Conservation (phyloP, 2,329 filamentous ascomycete genomes). For the Fusarium lyarnte region DNA sequence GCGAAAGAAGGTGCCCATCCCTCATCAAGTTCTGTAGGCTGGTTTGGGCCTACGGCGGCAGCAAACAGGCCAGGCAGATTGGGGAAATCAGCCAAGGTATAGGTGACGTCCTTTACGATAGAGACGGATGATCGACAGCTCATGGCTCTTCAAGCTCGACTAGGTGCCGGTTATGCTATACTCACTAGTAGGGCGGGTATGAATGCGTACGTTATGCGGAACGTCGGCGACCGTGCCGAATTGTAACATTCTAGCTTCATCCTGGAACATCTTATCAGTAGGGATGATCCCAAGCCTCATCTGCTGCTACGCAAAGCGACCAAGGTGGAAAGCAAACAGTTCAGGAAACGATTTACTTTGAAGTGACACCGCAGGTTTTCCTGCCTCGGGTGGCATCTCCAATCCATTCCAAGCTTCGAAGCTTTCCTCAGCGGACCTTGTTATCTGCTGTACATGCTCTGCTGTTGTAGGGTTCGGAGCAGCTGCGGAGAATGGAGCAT, state of each 20-base stretch:
- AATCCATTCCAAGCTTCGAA: background rate
- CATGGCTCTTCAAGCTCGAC: background rate
- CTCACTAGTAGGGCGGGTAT: background rate
- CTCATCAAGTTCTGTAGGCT: background rate
- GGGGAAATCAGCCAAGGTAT: background rate
- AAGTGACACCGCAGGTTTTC: background rate
- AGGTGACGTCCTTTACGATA: background rate
- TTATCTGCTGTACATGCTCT: slow-evolving; percentile 32
- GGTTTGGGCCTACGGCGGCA: background rate
- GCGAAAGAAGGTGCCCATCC: background rate
- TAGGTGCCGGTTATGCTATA: background rate
- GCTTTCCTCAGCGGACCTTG: background rate
- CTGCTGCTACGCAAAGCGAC: slow-evolving; percentile 28
- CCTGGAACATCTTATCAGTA: slow-evolving; percentile 39
- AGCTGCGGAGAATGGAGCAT: slow-evolving; percentile 40
- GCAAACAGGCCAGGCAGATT: background rate
- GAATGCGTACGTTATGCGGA: background rate
- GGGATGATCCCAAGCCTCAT: slow-evolving; percentile 24
- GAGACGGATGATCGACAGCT: background rate
- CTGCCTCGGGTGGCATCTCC: background rate
- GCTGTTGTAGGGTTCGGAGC: slow-evolving; percentile 5
- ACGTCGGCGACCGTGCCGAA: background rate
- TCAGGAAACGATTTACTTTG: background rate
- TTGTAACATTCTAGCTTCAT: background rate
- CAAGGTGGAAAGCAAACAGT: slow-evolving; percentile 26